Evolutionary conservation across 2,329 filamentous ascomycete species (phyloP).

Genomic region (Aspergillus piperis): DNA sequence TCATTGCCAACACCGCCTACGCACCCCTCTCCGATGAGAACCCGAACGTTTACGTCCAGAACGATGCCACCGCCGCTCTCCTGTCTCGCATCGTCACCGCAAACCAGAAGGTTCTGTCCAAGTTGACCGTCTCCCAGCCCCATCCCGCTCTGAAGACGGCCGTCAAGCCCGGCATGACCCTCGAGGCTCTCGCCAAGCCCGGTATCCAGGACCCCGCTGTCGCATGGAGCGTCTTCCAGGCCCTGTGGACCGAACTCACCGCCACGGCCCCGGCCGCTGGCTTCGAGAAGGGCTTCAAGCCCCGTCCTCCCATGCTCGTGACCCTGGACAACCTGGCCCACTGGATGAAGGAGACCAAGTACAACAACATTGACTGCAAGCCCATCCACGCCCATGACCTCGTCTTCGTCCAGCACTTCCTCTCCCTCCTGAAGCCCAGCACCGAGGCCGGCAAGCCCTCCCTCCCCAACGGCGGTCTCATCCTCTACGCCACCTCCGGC

Average conservation of each 20-base stretch:
- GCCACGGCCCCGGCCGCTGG: slow-evolving; percentile 48
- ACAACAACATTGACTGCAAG: slow-evolving; percentile 70
- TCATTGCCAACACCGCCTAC: slow-evolving; percentile 80
- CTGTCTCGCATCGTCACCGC: slow-evolving; percentile 71
- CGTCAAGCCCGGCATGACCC: slow-evolving; percentile 59
- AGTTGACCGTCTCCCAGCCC: slow-evolving; percentile 52
- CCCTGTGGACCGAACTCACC: slow-evolving; percentile 78
- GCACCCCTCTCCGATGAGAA: slow-evolving; percentile 61
- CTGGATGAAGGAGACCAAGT: slow-evolving; percentile 76
- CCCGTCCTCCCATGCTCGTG: slow-evolving; percentile 68
- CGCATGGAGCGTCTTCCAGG: slow-evolving; percentile 77
- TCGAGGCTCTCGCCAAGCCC: slow-evolving; percentile 68
- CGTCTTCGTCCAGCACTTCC: slow-evolving; percentile 71
- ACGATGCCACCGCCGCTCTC: slow-evolving; percentile 72
- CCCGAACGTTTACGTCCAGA: slow-evolving; percentile 70
- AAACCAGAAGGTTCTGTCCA: slow-evolving; percentile 66
- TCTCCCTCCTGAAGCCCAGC: slow-evolving; percentile 61
- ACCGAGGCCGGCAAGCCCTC: slow-evolving; percentile 33
- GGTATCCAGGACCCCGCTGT: slow-evolving; percentile 73
- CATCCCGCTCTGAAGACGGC: slow-evolving; percentile 63
- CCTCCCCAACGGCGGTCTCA: slow-evolving; percentile 72
- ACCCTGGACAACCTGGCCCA: slow-evolving; percentile 77
- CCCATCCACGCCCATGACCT: slow-evolving; percentile 86
- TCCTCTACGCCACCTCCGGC: slow-evolving; percentile 72
- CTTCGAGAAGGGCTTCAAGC: slow-evolving; percentile 45